These are phyloP conservation scores for Pezicula carpinea DNA, from an alignment of 2,329 filamentous ascomycete species.

Conservation along the genomic window DNA sequence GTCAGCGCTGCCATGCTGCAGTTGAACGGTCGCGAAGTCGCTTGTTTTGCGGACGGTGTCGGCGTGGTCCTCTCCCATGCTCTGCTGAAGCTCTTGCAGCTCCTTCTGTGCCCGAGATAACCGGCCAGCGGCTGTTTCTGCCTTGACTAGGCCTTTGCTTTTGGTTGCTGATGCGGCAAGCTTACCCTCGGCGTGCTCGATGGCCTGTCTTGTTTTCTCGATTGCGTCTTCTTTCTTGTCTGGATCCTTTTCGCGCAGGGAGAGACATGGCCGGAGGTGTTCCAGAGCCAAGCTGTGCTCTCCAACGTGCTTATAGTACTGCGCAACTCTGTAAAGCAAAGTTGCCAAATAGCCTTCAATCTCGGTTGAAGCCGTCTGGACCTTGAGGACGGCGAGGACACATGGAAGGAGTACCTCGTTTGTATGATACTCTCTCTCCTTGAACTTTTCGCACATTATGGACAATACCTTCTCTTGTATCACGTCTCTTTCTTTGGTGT, in stretches of 20 bases:
- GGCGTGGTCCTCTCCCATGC: too few species aligned
- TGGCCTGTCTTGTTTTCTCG: not conserved
- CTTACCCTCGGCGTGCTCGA: not conserved
- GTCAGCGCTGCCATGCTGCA: too few species aligned
- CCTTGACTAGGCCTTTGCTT: not conserved
- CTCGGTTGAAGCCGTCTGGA: not conserved
- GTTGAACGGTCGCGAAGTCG: too few species aligned
- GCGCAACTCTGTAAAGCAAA: not conserved
- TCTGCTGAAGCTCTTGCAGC: too few species aligned
- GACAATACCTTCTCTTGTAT: not conserved
- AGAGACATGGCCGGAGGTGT: not conserved
- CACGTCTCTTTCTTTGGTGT: not conserved
- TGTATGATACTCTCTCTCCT: not conserved
- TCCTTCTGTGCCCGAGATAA: not conserved
- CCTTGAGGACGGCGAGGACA: not conserved
- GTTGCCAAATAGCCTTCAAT: not conserved
- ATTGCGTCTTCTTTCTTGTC: not conserved
- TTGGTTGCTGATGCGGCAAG: not conserved
- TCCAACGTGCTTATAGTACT: not conserved
- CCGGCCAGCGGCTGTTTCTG: not conserved
- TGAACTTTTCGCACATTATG: not conserved
- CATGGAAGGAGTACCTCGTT: not conserved
- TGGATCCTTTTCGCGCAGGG: not conserved
- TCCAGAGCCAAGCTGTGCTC: not conserved
- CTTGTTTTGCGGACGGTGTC: too few species aligned